Percentiles rank a stretch among this genome's conserved stretches.
phyloP scores from a whole-genome alignment of 208 protist genomes.

The Wallacemonas sp. region DNA sequence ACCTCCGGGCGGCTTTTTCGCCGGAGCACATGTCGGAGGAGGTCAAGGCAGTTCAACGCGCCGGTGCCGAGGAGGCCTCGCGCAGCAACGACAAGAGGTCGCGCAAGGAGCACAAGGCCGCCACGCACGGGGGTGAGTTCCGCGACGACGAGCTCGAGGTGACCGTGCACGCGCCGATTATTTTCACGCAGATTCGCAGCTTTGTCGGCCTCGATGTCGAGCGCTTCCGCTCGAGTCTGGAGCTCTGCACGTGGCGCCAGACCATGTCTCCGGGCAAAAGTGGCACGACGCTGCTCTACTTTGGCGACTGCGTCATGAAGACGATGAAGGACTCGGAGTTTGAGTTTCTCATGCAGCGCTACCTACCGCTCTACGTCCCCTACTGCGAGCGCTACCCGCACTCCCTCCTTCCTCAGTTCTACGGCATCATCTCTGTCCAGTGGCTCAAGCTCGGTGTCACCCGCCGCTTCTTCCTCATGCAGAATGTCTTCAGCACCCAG shows the following conservation, averaged over 20 bases:
- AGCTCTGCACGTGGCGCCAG: conserved; percentile 63
- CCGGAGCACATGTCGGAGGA: conserved; percentile 18
- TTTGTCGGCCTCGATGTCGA: conserved; percentile 66
- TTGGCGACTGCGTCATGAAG: conserved; percentile 91
- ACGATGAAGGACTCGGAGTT: conserved; percentile 79
- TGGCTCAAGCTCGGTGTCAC: conserved; percentile 47
- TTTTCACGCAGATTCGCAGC: conserved; percentile 81
- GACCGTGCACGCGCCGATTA: conserved; percentile 69
- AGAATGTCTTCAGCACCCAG: conserved; percentile 89
- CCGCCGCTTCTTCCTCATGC: conserved; percentile 91
- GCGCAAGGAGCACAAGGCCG: conserved; percentile 12
- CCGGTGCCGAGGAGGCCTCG: neutral
- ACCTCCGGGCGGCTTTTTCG: conserved; percentile 26
- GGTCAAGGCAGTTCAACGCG: neutral
- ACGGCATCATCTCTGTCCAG: conserved; percentile 73
- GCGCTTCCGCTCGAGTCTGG: conserved; percentile 41
- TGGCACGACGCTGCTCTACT: conserved; percentile 84
- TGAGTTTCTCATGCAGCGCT: conserved; percentile 63
- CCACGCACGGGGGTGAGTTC: conserved; percentile 26
- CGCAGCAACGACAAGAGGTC: neutral
- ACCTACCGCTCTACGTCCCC: conserved; percentile 71
- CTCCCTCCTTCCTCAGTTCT: conserved; percentile 88
- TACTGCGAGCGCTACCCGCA: conserved; percentile 85
- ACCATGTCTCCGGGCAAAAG: conserved; percentile 86
- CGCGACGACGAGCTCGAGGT: conserved; percentile 75